A percentile compares a stretch with the other conserved stretches of the same genome.
These are phyloP conservation scores for Ruellia speciosa DNA, from an alignment of 305 asterid species.

Conservation along the genomic window DNA sequence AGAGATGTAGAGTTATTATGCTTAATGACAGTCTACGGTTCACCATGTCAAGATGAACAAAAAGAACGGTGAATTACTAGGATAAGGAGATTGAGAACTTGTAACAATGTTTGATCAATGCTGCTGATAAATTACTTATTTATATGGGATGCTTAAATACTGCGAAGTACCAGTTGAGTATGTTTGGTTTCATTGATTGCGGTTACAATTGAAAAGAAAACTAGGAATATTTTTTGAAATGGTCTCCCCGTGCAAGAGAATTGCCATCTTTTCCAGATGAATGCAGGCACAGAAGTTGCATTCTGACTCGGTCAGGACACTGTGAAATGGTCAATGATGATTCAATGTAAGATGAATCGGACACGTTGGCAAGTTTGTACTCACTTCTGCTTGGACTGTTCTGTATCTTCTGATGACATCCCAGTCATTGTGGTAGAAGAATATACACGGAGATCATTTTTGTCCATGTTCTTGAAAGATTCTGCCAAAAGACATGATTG, in stretches of 20 bases:
- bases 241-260: background rate
- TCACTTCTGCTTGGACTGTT: background rate
- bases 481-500: background rate
- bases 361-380: background rate
- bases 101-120: background rate
- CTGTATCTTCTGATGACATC: background rate
- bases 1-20: constrained; percentile 18
- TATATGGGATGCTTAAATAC: constrained; percentile 5
- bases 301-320: no score
- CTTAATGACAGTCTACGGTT: background rate
- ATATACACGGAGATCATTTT: no score
- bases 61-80: background rate
- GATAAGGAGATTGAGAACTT: constrained; percentile 1
- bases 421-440: background rate
- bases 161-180: background rate
- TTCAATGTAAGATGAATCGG: background rate
- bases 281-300: background rate
- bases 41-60: constrained; percentile 19
- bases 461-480: background rate
- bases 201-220: no score
- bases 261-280: background rate
- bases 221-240: background rate
- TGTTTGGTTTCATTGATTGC: background rate
- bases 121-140: background rate
- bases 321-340: background rate